Conservation (phyloP, 345 rosid species). For the Gossypium herbaceum region DNA sequence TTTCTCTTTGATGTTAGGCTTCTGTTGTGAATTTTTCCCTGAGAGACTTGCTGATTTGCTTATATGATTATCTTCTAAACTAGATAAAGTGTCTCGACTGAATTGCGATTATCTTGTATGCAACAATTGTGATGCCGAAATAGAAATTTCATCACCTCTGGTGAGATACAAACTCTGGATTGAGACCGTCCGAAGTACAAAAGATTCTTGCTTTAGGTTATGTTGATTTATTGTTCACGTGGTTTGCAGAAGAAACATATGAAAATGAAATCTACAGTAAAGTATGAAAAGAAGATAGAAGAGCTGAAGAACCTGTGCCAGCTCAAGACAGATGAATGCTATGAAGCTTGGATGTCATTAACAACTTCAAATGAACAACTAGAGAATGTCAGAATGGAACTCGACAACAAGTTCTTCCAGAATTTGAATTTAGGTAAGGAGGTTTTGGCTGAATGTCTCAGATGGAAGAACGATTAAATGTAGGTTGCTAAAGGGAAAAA, state of each 20-base stretch:
- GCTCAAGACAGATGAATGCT: constrained; percentile 43
- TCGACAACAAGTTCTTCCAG: constrained; percentile 41
- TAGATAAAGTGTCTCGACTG: constrained; percentile 13
- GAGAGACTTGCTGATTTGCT: constrained; percentile 2
- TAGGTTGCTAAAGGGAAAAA: constrained; percentile 1
- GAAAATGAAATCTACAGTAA: constrained; percentile 29
- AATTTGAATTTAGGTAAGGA: constrained; percentile 33
- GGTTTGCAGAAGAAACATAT: constrained; percentile 34
- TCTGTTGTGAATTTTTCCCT: neutral
- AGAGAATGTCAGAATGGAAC: constrained; percentile 39
- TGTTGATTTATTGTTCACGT: constrained; percentile 12
- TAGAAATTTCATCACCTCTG: constrained; percentile 39
- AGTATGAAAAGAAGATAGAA: constrained; percentile 42
- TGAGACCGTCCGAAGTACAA: constrained; percentile 5
- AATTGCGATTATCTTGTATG: constrained; percentile 29
- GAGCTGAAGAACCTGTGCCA: constrained; percentile 35
- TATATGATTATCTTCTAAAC: constrained; percentile 2
- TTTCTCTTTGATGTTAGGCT: neutral
- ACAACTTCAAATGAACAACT: constrained; percentile 43
- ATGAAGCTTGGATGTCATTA: constrained; percentile 54
- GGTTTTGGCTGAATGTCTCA: neutral
- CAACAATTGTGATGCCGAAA: constrained; percentile 33
- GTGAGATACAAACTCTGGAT: constrained; percentile 20
- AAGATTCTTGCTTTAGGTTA: neutral
- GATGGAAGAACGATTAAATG: neutral